These are phyloP conservation scores for Capsicum chinense DNA, from an alignment of 257 asterid species.

Conservation along the genomic window DNA sequence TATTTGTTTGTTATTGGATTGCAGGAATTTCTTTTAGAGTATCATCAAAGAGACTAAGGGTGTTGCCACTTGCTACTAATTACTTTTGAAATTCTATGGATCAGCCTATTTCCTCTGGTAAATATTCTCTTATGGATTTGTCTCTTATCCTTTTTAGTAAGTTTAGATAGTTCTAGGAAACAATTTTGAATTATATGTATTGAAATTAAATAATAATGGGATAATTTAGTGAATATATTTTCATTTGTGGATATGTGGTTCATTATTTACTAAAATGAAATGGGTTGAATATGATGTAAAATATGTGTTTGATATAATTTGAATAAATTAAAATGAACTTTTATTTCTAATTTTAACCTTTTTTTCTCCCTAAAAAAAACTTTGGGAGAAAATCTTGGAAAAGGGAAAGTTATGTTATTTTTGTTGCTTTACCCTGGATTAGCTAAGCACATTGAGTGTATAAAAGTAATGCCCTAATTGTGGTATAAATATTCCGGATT, in stretches of 20 bases:
- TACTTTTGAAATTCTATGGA: background rate
- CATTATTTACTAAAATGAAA: no score
- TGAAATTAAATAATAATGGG: background rate
- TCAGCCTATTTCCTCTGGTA: background rate
- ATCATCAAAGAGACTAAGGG: background rate
- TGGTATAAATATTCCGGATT: no score
- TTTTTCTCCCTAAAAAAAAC: no score
- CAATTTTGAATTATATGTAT: background rate
- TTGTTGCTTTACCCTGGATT: no score
- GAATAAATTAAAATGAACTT: background rate
- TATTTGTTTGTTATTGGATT: conserved; percentile 7
- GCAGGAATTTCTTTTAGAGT: conserved; percentile 17
- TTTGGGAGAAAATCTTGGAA: no score
- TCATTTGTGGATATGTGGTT: no score
- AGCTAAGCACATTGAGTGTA: no score
- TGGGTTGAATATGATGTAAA: background rate
- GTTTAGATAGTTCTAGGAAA: background rate
- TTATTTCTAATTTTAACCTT: background rate
- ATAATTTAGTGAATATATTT: background rate
- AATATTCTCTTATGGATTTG: no score
- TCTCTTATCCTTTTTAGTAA: no score
- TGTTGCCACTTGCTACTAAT: background rate
- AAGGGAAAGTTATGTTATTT: no score
- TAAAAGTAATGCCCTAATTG: no score
- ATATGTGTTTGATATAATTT: background rate